phyloP scores from a whole-genome alignment of 371 early-diverging fungal species.

The Paraphysoderma sedebokerense region DNA sequence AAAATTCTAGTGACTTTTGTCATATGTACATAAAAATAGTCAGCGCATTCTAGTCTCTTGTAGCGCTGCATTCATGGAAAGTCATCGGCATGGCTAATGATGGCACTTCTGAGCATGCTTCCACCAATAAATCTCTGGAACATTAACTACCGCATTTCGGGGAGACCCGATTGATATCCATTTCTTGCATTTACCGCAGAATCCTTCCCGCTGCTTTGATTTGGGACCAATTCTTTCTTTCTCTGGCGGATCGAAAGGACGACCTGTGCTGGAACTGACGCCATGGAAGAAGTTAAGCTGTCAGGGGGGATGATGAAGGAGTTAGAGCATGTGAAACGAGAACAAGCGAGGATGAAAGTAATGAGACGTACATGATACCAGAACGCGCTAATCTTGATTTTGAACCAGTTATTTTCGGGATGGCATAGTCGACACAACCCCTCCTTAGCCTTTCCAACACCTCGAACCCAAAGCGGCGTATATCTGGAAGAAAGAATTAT shows the following conservation, averaged over 20 bases:
- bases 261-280: conserved; percentile 19
- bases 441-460: conserved; percentile 18
- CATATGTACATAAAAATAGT: no score
- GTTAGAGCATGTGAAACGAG: no score
- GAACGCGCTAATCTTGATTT: conserved; percentile 23
- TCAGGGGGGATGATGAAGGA: neutral
- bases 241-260: conserved; percentile 8
- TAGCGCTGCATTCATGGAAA: no score
- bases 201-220: conserved; percentile 12
- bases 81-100: no score
- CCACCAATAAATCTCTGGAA: conserved; percentile 27
- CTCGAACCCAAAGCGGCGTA: conserved; percentile 21
- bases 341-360: neutral
- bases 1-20: no score
- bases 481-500: no score
- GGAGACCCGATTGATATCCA: conserved; percentile 19
- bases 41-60: no score
- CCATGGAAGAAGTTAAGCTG: conserved; percentile 25
- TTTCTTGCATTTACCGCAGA: conserved; percentile 12
- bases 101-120: conserved; percentile 24
- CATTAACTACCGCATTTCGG: conserved; percentile 15
- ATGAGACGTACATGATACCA: conserved; percentile 19
- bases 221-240: neutral
- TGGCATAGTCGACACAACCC: conserved; percentile 20
- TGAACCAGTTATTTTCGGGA: conserved; percentile 16